Evolutionary conservation across 2,329 filamentous ascomycete species (phyloP), one percentile per base, ranked within the genome.

Genomic region (Cytospora mali): DNA sequence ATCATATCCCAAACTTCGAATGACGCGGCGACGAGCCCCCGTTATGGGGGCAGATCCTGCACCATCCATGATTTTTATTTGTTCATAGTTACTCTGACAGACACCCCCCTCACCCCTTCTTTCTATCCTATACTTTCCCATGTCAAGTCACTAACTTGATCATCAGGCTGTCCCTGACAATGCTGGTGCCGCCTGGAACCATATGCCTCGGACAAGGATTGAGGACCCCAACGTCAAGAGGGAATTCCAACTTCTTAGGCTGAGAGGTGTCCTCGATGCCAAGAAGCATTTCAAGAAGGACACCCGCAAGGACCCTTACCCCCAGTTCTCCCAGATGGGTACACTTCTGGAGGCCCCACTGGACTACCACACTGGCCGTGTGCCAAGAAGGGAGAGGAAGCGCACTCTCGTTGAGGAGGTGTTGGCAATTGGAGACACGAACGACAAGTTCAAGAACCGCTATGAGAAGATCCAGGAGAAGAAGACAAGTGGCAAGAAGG

Each of bases 211-310:
- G 70, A 97, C 94, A 28, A 82, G 91, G 56, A 77, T 97, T 56
- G 97, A 59, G 6, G 64, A 93, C 0, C 86, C 92, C 10, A 88
- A 96, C 71, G 81, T 97, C 66, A 96, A 93, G 76, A 85, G 92
- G 69, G 94, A 99, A 73, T 81, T 97, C 56, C 93, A 97, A 75
- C 81, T 98, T 13, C 80, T 99, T 64, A 88, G 92, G 68, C 94
- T 97, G 89, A 88, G 95, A 74, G 89, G 88, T 61, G 88, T 97
- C 23, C 82, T 98, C 25, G 94, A 98, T 68, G 88, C 93, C 0
- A 94, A 98, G 74, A 84, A 90, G 55, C 90, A 94, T 71, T 96
- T 96, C 81, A 96, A 94, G 75, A 98, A 97, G 75, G 88, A 94
- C 57, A 84, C 79, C 56, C 83, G 86, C 61, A 93, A 90, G 72